Evolutionary conservation across 2,329 filamentous ascomycete species (phyloP).

Genomic region (Verticillium nubilum): DNA sequence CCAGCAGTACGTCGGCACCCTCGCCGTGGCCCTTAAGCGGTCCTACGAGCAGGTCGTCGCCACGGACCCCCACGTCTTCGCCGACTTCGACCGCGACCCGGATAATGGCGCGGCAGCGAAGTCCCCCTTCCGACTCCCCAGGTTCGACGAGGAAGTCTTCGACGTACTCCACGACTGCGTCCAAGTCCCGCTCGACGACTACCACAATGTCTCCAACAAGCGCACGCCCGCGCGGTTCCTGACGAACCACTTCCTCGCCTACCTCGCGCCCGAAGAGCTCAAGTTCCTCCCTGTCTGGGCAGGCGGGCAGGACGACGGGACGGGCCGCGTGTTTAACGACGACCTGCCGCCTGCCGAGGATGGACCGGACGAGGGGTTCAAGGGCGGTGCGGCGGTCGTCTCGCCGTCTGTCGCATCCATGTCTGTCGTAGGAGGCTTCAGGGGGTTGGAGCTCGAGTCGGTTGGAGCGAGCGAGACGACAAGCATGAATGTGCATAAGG

Average conservation of each 20-base stretch:
- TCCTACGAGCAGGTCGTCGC: background rate
- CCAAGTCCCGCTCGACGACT: constrained; percentile 6
- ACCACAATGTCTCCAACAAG: constrained; percentile 23
- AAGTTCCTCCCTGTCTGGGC: constrained; percentile 63
- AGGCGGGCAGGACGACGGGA: constrained; percentile 47
- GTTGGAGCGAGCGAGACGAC: background rate
- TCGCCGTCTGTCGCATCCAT: background rate
- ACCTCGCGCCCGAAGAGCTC: constrained; percentile 50
- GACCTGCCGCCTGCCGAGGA: constrained; percentile 34
- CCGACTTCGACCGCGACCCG: background rate
- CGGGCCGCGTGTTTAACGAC: constrained; percentile 41
- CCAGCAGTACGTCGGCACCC: background rate
- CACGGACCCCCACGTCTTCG: background rate
- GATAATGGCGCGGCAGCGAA: background rate
- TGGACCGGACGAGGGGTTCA: constrained; percentile 31
- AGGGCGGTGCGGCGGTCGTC: constrained; percentile 14
- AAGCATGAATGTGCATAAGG: constrained; percentile 1
- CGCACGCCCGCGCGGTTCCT: constrained; percentile 22
- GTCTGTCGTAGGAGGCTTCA: constrained; percentile 29
- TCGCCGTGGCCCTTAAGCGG: background rate
- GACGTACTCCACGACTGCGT: constrained; percentile 4
- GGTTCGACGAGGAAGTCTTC: constrained; percentile 6
- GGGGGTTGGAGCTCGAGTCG: constrained; percentile 20
- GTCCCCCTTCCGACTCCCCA: background rate
- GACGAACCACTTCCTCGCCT: constrained; percentile 43